These are phyloP conservation scores for Clavulina sp. DNA, from an alignment of 768 basidiomycete genomes.

Conservation along the genomic window DNA sequence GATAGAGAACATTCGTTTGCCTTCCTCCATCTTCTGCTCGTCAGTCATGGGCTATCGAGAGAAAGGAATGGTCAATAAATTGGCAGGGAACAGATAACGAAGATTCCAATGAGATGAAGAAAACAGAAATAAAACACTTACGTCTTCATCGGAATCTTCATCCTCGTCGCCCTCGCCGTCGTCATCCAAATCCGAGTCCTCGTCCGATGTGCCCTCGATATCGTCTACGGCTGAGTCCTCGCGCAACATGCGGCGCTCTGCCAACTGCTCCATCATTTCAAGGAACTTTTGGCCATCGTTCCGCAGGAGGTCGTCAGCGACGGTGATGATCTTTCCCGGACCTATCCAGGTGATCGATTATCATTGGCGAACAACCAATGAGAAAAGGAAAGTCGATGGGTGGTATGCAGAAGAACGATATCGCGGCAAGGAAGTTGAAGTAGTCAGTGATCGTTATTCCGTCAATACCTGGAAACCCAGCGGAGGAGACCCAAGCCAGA, in stretches of 20 bases:
- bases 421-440: slow-evolving; percentile 4
- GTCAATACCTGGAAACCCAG: too few relatives aligned
- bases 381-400: too few relatives aligned
- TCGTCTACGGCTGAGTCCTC: slow-evolving; percentile 49
- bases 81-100: not conserved
- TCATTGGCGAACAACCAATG: slow-evolving; percentile 13
- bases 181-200: slow-evolving; percentile 43
- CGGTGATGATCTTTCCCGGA: slow-evolving; percentile 89
- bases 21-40: slow-evolving; percentile 98
- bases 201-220: slow-evolving; percentile 40
- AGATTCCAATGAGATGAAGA: not conserved
- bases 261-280: slow-evolving; percentile 99
- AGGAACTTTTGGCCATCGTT: slow-evolving; percentile 98
- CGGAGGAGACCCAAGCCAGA: too few relatives aligned
- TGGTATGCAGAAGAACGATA: too few relatives aligned
- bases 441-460: slow-evolving; percentile 10
- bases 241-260: slow-evolving; percentile 80
- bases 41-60: slow-evolving; percentile 59
- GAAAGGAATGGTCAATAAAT: not conserved
- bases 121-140: slow-evolving; percentile 11
- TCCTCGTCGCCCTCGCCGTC: slow-evolving; percentile 51
- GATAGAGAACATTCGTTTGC: slow-evolving; percentile 98
- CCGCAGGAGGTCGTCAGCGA: slow-evolving; percentile 95
- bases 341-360: slow-evolving; percentile 23
- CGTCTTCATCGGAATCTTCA: slow-evolving; percentile 39